Base-by-base conservation (phyloP, 2,329 filamentous ascomycete genomes). In the Mariannaea sp. region DNA sequence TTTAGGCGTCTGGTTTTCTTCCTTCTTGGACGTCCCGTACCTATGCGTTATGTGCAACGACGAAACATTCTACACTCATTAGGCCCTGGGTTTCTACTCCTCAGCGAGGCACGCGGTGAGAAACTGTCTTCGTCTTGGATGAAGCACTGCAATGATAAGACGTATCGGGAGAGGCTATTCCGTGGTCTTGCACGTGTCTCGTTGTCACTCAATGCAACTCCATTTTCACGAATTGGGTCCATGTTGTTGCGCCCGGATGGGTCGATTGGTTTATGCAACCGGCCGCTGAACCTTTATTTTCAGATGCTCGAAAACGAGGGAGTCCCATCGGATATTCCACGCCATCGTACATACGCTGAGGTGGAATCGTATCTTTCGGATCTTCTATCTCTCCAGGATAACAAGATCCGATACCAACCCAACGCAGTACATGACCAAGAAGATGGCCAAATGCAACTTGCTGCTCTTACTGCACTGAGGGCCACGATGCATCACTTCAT, bases 261-360 rank as follows among this genome's bases (percentile, higher is more conserved):
- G 29, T 70, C 67, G 16, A 60, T 73, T 10, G 43, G 64, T 13
- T 59, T 72, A 40, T 61, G 65, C 33, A 73, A 64, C 30, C 57
- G 61, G 12, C 56, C 52, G 5, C 33, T 65, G 3, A 57, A 57
- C 12, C 59, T 53, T 26, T 22, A 55, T 5, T 50, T 60, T 30
- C 40, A 44, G n/a, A 55, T 64, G n/a, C 49, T 65, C 24, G 59
- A 73, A 54, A 72, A 72, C 56, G 59, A 68, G 30, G 68, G 68
- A 26, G 65, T 67, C 8, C 67, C 59, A 19, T 64, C 69, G 53
- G 64, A 55, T 10, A 73, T 74, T 19, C 55, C 57, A 43, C 65
- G 44, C 4, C 2, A 5, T 1, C 3, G 24, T 3, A 22, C 13
- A 2, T 39, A 3, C 8, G 19, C 5, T 5, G 7, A 9, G 4